Conservation (phyloP, 257 asterid genomes). For the Asclepias syriaca region DNA sequence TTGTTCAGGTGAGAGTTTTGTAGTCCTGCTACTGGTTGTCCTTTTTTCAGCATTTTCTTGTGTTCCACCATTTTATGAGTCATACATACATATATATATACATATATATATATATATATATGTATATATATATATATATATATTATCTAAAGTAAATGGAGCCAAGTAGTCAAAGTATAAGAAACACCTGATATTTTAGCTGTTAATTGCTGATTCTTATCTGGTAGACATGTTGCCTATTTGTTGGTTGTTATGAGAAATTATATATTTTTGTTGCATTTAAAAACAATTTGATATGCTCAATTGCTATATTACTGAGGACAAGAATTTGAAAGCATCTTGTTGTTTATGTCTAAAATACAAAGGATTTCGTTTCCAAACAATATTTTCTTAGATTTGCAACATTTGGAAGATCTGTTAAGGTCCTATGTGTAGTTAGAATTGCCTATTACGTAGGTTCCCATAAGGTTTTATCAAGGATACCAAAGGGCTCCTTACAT, state of each 20-base stretch:
- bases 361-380: neutral
- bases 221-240: neutral
- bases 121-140: neutral
- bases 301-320: neutral
- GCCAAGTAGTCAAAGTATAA: neutral
- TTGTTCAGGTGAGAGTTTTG: constrained; percentile 37
- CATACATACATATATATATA: no score
- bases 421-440: neutral
- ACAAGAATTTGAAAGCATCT: neutral
- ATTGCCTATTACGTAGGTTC: neutral
- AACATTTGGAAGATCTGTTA: neutral
- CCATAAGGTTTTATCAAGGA: neutral
- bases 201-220: neutral
- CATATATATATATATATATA: neutral
- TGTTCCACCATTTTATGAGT: neutral
- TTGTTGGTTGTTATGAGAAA: no score
- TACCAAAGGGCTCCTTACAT: neutral
- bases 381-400: neutral
- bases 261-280: neutral
- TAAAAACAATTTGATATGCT: neutral
- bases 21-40: neutral
- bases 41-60: neutral
- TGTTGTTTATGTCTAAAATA: neutral
- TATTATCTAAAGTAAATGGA: neutral
- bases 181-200: neutral